Evolutionary conservation across 345 rosid species (phyloP).

Genomic region (Eutrema yunnanense): DNA sequence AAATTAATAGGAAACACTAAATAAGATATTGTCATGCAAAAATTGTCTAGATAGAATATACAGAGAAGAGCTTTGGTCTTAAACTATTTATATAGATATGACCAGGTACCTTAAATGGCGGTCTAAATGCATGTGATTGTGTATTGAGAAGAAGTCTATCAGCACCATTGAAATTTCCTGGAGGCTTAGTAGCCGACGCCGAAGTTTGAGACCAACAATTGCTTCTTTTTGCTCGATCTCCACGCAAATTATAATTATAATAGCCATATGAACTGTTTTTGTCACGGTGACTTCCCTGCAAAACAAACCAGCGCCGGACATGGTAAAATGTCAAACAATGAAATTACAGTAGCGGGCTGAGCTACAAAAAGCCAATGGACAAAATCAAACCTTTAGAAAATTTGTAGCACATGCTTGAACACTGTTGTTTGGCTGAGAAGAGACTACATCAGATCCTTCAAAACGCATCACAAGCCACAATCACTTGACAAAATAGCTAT

Average conservation of each 20-base stretch:
- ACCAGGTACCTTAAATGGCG: constrained; percentile 40
- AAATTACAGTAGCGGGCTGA: not conserved
- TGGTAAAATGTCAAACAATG: constrained; percentile 4
- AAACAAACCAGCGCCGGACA: not conserved
- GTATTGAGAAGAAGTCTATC: constrained; percentile 31
- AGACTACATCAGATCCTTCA: constrained; percentile 49
- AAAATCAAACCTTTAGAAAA: constrained; percentile 37
- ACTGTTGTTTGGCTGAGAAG: constrained; percentile 32
- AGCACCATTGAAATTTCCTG: constrained; percentile 13
- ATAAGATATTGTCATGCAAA: not conserved
- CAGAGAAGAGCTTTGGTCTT: not conserved
- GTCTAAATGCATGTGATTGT: constrained; percentile 30
- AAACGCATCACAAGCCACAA: constrained; percentile 10
- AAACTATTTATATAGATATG: not conserved
- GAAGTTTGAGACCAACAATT: constrained; percentile 29
- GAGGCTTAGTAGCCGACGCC: constrained; percentile 26
- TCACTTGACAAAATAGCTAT: not conserved
- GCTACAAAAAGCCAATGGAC: not conserved
- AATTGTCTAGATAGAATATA: not conserved
- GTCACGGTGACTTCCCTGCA: constrained; percentile 43
- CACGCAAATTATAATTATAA: constrained; percentile 40
- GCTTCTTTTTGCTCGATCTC: constrained; percentile 38
- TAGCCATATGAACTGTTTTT: constrained; percentile 41
- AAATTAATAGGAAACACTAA: not conserved
- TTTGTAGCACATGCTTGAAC: constrained; percentile 35